Conservation (phyloP, 2,329 filamentous ascomycete genomes). For the Kalmusia sp. region DNA sequence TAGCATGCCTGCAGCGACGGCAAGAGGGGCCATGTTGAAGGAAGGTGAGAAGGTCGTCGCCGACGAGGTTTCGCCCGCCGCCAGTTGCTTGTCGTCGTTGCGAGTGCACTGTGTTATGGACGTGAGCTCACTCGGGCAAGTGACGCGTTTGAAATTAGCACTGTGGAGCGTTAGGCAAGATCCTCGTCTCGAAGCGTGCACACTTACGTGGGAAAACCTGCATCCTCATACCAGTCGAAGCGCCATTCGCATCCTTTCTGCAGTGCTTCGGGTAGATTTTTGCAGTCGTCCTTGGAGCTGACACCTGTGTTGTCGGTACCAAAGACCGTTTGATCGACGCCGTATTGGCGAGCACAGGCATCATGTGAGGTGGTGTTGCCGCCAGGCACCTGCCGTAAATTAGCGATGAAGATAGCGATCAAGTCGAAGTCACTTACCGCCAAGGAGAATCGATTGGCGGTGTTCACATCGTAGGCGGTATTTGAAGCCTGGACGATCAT, state of each 20-base stretch:
- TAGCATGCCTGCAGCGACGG: conserved; percentile 26
- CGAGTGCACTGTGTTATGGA: conserved; percentile 41
- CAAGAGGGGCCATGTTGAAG: conserved; percentile 19
- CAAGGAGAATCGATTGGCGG: conserved; percentile 43
- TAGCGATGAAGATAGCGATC: conserved; percentile 13
- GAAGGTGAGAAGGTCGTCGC: conserved; percentile 22
- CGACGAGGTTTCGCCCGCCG: conserved; percentile 23
- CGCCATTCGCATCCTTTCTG: conserved; percentile 40
- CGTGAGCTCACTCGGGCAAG: conserved; percentile 43
- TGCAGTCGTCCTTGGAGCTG: conserved; percentile 36
- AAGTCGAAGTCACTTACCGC: conserved; percentile 32
- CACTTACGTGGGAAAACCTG: conserved; percentile 40
- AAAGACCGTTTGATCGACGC: conserved; percentile 41
- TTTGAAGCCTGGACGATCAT: conserved; percentile 72
- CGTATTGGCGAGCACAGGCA: conserved; percentile 42
- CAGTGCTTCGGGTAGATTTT: conserved; percentile 40
- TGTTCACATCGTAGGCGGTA: conserved; percentile 55
- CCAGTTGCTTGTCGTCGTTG: conserved; percentile 35
- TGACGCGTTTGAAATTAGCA: conserved; percentile 45
- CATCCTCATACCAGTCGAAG: conserved; percentile 46
- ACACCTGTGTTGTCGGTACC: conserved; percentile 38
- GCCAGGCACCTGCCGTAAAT: conserved; percentile 38
- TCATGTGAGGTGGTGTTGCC: conserved; percentile 45
- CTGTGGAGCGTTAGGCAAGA: conserved; percentile 35
- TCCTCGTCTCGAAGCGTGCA: conserved; percentile 8